A percentile compares a stretch with the other conserved stretches of the same genome.
Evolutionary conservation across 805 yeast species (phyloP).

Genomic region (Candida pseudofarinosa): DNA sequence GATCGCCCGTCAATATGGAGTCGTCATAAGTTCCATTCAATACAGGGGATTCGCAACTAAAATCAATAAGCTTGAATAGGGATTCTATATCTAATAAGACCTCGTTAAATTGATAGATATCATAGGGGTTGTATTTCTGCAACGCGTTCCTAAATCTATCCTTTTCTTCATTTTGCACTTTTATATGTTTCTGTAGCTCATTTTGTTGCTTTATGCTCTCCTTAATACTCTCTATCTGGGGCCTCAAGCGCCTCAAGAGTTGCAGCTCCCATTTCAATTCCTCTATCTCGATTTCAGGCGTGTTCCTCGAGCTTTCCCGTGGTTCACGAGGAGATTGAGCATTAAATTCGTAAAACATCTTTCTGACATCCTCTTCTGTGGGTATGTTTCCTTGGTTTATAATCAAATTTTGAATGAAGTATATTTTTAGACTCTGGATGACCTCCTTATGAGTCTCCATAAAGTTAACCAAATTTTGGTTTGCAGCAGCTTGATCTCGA

Average conservation of each 20-base stretch:
- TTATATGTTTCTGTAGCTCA: slow-evolving; percentile 7
- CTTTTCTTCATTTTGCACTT: slow-evolving; percentile 11
- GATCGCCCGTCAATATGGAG: slow-evolving; percentile 6
- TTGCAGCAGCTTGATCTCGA: slow-evolving; percentile 4
- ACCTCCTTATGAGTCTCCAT: slow-evolving; percentile 5
- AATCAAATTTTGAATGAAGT: slow-evolving; percentile 7
- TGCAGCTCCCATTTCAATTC: slow-evolving; percentile 4
- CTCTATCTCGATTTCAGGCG: background rate
- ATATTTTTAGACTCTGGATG: slow-evolving; percentile 8
- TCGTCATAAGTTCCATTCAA: slow-evolving; percentile 2
- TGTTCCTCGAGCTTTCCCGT: background rate
- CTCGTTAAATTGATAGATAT: slow-evolving; percentile 21
- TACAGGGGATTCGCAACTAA: background rate
- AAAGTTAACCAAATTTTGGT: slow-evolving; percentile 5
- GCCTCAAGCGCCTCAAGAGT: slow-evolving; percentile 5
- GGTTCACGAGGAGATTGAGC: background rate
- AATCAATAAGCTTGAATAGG: slow-evolving; percentile 7
- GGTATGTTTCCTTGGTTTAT: slow-evolving; percentile 5
- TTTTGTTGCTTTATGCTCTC: slow-evolving; percentile 9
- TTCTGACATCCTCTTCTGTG: slow-evolving; percentile 5
- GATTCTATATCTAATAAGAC: slow-evolving; percentile 13
- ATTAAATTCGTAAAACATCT: slow-evolving; percentile 6
- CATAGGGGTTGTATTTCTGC: slow-evolving; percentile 7
- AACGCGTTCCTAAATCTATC: slow-evolving; percentile 8
- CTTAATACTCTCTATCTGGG: slow-evolving; percentile 7